Evolutionary conservation across 495 filamentous ascomycete genomes (phyloP).

Genomic region (Penicillium crystallinum): DNA sequence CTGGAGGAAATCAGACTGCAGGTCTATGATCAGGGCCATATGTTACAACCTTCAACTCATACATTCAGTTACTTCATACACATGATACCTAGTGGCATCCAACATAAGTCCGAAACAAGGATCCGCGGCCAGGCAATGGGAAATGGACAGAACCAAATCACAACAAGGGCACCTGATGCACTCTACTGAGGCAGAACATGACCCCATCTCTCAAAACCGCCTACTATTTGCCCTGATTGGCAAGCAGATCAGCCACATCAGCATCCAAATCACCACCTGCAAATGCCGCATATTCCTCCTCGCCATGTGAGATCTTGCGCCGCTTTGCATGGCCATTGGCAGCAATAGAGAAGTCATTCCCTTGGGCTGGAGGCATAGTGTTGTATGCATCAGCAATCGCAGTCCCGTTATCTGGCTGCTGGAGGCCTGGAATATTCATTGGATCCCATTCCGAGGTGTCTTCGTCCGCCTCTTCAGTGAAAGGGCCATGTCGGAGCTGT

Average conservation of each 20-base stretch:
- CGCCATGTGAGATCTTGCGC: constrained; percentile 63
- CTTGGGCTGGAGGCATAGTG: constrained; percentile 33
- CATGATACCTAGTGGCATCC: background rate
- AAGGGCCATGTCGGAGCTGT: constrained; percentile 15
- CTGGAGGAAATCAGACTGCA: background rate
- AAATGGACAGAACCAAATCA: background rate
- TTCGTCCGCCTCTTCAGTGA: constrained; percentile 23
- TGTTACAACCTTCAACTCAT: background rate
- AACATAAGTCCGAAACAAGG: background rate
- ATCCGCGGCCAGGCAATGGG: background rate
- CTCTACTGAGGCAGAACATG: background rate
- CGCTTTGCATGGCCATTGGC: constrained; percentile 56
- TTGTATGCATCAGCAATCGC: constrained; percentile 48
- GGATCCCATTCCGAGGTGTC: constrained; percentile 22
- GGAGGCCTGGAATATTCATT: constrained; percentile 27
- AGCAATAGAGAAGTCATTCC: constrained; percentile 29
- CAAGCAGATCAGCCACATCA: constrained; percentile 76
- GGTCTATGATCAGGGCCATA: background rate
- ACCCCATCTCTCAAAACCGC: background rate
- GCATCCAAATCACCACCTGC: constrained; percentile 68
- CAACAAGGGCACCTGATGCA: background rate
- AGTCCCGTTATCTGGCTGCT: constrained; percentile 29
- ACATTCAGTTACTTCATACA: background rate
- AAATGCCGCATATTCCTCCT: constrained; percentile 66
- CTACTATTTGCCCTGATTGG: constrained; percentile 41